Conservation (phyloP, 352 stramenopile species). For the Pythium chondricola region DNA sequence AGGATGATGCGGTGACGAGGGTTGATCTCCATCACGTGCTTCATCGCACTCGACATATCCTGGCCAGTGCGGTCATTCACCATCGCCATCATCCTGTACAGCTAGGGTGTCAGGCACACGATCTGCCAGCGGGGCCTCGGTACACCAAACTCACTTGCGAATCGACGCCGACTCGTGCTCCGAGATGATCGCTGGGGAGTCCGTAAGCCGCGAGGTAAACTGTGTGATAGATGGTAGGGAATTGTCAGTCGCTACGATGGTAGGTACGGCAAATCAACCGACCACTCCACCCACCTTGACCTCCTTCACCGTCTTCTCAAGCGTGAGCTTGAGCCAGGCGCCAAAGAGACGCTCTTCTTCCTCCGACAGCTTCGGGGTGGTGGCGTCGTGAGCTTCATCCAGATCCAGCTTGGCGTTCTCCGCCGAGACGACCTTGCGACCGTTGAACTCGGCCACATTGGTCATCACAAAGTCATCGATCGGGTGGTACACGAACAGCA, state of each 20-base stretch:
- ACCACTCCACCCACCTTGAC: slow-evolving; percentile 62
- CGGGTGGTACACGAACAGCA: slow-evolving; percentile 98
- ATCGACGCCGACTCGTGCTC: slow-evolving; percentile 97
- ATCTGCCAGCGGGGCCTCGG: not conserved
- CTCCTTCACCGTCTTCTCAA: slow-evolving; percentile 89
- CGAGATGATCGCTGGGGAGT: slow-evolving; percentile 98
- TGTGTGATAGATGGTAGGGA: slow-evolving; percentile 13
- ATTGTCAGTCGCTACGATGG: not conserved
- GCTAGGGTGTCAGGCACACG: slow-evolving; percentile 13
- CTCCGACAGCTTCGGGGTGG: slow-evolving; percentile 66
- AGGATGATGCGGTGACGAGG: slow-evolving; percentile 96
- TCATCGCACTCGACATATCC: slow-evolving; percentile 44
- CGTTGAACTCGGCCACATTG: slow-evolving; percentile 97
- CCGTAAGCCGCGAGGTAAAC: slow-evolving; percentile 88
- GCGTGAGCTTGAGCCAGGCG: slow-evolving; percentile 89
- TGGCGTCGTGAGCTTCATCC: slow-evolving; percentile 41
- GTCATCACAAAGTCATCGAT: slow-evolving; percentile 99
- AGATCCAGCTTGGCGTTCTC: slow-evolving; percentile 96
- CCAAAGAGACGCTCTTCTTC: slow-evolving; percentile 88
- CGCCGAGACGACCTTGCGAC: slow-evolving; percentile 93
- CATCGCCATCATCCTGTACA: slow-evolving; percentile 95
- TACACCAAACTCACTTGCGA: slow-evolving; percentile 87
- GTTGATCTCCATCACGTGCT: slow-evolving; percentile 99
- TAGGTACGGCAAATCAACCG: too few relatives aligned
- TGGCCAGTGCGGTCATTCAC: slow-evolving; percentile 85